Base-by-base conservation (phyloP, 2,329 filamentous ascomycete species). In the Penicillium sp. region DNA sequence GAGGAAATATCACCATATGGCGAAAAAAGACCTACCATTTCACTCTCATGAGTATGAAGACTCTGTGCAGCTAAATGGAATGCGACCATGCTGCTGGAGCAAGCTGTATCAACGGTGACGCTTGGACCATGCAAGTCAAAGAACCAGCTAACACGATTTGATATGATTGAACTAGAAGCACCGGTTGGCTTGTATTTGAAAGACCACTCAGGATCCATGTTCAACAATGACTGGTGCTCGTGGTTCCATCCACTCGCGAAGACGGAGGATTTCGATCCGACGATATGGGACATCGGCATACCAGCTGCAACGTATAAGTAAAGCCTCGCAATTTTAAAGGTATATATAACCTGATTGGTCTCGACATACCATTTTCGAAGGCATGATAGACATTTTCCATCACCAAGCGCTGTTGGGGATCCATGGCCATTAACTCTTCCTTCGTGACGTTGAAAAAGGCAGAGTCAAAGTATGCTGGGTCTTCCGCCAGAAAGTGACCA, bases 91-190 rank as follows among this genome's bases (percentile, higher is more conserved):
- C 67, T 71, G 1, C 73, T 73, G 1, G 75, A 77, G 54, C 77
- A 80, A 1, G 77, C 77, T 0, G 78, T 79, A 28, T 79, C 76
- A 16, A 80, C 66, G 0, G 73, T 75, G 57, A 77, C 67, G 5
- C 62, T 68, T 1, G 52, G 46, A 4, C 56, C 56, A 28, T 44
- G 50, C 28, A 34, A 42, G 19, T 59, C 44, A 16, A 54, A 56
- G 45, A 54, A 72, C 61, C 72, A 70, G 1, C 66, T 69, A 11
- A 71, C 53, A 3, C 70, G 64, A 46, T 72, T 73, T 3, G 72
- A 66, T 9, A 74, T 51, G 9, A 76, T 72, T 14, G 63, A 23
- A n/a, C 19, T 23, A 3, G 19, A 10, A 24, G 19, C 21, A 24
- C 37, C 37, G 2, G 37, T 40, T 11, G 37, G 19, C 14, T 23